Evolutionary conservation across 495 filamentous ascomycete genomes (phyloP), one percentile per base, ranked within the genome.

Genomic region (Hapsidospora chrysogenum): DNA sequence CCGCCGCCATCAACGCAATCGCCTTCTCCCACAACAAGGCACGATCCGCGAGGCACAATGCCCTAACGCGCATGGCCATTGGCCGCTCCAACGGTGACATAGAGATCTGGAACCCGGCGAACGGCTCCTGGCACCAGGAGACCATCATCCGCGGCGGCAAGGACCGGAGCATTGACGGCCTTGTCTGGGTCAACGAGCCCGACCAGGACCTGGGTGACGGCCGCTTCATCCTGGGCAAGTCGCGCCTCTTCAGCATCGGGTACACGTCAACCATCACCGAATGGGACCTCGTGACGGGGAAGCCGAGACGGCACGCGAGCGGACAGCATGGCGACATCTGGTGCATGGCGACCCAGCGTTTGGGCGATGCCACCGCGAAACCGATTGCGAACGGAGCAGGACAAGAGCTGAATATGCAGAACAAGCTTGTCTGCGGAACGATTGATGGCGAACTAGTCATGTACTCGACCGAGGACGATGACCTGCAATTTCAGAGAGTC

Each of bases 321-420:
- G 87, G 87, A 14, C 92, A 87, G 53, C 80, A 92, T 51, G 86
- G 87, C 26, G 89, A 92, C 45, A 86, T 96, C 39, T 99, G 89
- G 89, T 93, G 86, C 55, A 63, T 95, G 38, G 80, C 77, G 40
- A 82, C 76, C n/a, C 47, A 49, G 4, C 23, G 46, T 9, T 8
- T 40, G 9, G 32, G 25, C 29, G 37, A 23, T 16, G 44, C 45
- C 33, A 39, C 42, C 13, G 33, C 39, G 21, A n/a, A n/a, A n/a
- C 28, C 36, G 10, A 27, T 35, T 37, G 32, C 43, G 28, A 19
- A 45, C 47, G 35, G 28, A 27, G 13, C 47, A 43, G 22, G 35
- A 40, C 5, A 47, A 39, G 31, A 31, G 31, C 11, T 29, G 44
- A 53, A 47, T 14, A n/a, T n/a, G n/a, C 64, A 68, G 7, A 83